Conservation (phyloP, 768 basidiomycete species). For the Sarcodon sp. region DNA sequence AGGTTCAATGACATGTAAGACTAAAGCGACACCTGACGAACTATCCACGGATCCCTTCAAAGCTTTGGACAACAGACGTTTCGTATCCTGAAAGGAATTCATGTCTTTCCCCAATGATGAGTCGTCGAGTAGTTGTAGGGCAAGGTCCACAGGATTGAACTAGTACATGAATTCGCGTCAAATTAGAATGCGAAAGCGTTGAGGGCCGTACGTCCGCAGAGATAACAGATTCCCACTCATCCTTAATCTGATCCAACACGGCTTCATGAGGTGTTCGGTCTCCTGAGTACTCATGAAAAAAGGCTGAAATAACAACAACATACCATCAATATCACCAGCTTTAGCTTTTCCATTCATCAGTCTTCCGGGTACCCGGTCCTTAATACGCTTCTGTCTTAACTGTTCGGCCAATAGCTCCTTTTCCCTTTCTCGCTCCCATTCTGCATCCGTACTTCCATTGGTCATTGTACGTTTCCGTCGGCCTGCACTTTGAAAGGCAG, state of each 20-base stretch:
- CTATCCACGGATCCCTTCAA: slow-evolving; percentile 85
- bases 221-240: slow-evolving; percentile 84
- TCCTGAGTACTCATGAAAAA: neutral
- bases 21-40: slow-evolving; percentile 23
- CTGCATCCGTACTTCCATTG: slow-evolving; percentile 39
- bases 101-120: slow-evolving; percentile 63
- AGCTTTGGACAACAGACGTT: slow-evolving; percentile 64
- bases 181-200: neutral
- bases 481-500: slow-evolving; percentile 60
- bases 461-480: slow-evolving; percentile 37
- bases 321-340: slow-evolving; percentile 80
- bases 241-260: slow-evolving; percentile 73
- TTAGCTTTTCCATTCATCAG: slow-evolving; percentile 38
- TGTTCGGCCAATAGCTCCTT: slow-evolving; percentile 52
- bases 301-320: slow-evolving; percentile 12
- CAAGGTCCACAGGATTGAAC: slow-evolving; percentile 93
- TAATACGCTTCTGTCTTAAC: slow-evolving; percentile 55
- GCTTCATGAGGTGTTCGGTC: slow-evolving; percentile 26
- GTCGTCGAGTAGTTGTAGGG: slow-evolving; percentile 77
- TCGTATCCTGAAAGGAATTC: slow-evolving; percentile 64
- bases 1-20: slow-evolving; percentile 3
- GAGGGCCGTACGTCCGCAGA: slow-evolving; percentile 54
- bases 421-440: slow-evolving; percentile 45
- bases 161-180: slow-evolving; percentile 15
- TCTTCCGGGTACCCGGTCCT: slow-evolving; percentile 52